phyloP scores from a whole-genome alignment of 2,329 filamentous ascomycete species.

The Bisporella sp. region DNA sequence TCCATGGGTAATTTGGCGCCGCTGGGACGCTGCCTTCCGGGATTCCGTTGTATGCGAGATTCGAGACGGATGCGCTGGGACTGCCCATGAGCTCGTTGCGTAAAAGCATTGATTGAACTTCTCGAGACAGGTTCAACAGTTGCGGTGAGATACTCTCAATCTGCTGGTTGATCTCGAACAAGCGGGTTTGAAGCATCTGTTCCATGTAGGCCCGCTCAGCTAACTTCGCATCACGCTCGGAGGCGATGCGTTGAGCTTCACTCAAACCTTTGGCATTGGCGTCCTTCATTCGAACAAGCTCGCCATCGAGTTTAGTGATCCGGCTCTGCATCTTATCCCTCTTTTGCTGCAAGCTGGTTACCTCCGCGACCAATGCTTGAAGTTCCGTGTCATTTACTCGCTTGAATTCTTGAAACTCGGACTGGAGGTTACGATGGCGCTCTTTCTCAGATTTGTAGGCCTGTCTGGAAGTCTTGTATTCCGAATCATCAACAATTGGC shows the following conservation, averaged over 20 bases:
- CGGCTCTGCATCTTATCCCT: conserved; percentile 66
- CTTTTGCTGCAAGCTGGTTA: conserved; percentile 56
- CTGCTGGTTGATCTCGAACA: conserved; percentile 12
- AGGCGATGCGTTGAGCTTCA: conserved; percentile 27
- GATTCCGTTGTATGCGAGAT: conserved; percentile 3
- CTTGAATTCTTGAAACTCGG: conserved; percentile 56
- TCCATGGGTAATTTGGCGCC: conserved; percentile 9
- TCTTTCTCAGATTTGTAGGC: conserved; percentile 42
- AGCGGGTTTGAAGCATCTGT: conserved; percentile 11
- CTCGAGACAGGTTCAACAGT: neutral
- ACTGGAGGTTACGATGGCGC: conserved; percentile 34
- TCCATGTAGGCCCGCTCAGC: conserved; percentile 21
- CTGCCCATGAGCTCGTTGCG: neutral
- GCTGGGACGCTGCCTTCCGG: conserved; percentile 2
- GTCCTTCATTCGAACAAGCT: conserved; percentile 62
- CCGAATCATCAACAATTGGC: conserved; percentile 53
- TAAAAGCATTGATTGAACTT: neutral
- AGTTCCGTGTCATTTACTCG: conserved; percentile 54
- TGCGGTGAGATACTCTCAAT: conserved; percentile 8
- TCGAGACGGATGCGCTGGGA: conserved; percentile 1
- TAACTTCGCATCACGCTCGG: conserved; percentile 21
- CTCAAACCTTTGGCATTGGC: conserved; percentile 52
- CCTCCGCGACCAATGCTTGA: conserved; percentile 56
- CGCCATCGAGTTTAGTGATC: conserved; percentile 65
- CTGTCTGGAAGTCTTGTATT: conserved; percentile 47